A percentile compares a stretch with the other conserved stretches of the same genome.
Conservation (phyloP, 1,139 yeast genomes). For the Yamadazyma sp. region DNA sequence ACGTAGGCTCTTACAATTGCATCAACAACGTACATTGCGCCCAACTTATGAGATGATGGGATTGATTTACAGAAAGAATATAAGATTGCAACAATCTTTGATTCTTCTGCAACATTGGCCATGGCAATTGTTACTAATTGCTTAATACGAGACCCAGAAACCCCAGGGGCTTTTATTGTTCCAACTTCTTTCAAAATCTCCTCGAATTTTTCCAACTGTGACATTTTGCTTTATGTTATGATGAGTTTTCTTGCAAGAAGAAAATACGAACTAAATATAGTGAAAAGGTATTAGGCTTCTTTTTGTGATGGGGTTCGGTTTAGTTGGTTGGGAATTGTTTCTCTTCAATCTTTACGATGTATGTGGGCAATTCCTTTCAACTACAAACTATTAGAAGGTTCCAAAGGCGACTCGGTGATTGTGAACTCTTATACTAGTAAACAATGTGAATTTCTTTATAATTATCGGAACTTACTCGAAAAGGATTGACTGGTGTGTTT, state of each 20-base stretch:
- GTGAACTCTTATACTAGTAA: neutral
- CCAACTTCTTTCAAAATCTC: conserved; percentile 70
- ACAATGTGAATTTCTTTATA: neutral
- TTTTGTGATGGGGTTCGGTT: neutral
- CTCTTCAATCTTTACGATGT: neutral
- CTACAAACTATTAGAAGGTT: too few relatives aligned
- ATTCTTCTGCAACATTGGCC: conserved; percentile 58
- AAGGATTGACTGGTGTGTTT: neutral
- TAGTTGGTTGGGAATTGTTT: neutral
- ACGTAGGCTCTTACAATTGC: conserved; percentile 84
- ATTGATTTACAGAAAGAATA: conserved; percentile 71
- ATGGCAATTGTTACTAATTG: conserved; percentile 78
- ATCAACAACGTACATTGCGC: conserved; percentile 87
- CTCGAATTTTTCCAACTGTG: conserved; percentile 62
- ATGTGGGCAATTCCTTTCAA: too few relatives aligned
- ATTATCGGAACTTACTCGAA: neutral
- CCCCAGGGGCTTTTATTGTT: conserved; percentile 84
- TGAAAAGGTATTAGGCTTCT: neutral
- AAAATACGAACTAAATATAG: conserved; percentile 5
- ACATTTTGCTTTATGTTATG: conserved; percentile 18
- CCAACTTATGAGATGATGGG: conserved; percentile 82
- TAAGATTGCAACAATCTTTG: conserved; percentile 57
- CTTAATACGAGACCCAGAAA: conserved; percentile 92
- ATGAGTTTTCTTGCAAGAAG: neutral
- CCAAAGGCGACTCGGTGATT: too few relatives aligned